Base-by-base conservation (phyloP, 2,329 filamentous ascomycete species). In the Juglanconis oblonga region DNA sequence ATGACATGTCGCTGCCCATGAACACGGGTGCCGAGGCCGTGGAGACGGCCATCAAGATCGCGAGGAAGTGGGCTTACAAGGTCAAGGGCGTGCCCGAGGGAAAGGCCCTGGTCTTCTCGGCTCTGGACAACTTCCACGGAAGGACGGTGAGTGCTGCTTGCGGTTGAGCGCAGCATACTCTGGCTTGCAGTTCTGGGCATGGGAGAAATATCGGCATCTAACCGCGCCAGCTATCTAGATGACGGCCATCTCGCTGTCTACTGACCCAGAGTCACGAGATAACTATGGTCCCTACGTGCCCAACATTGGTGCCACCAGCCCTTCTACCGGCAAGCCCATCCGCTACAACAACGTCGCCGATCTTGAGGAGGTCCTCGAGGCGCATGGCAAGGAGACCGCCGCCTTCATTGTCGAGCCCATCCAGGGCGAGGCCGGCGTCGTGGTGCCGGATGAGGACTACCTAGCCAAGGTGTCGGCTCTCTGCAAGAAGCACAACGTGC, bases 1-100 rank as follows among this genome's bases (percentile, higher is more conserved):
- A 96, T 73, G 94, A 98, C 76, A 97, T 97, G 94, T 92, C 97
- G 38, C 78, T 98, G 74, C 94, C 94, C 66, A 97, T 98, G 93
- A 97, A 97, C 81, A 98, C 94, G 2, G 94, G 94, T 61, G 94
- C 94, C 29, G 94, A 98, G 78, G 94, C 94, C 8, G 92, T 97
- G 40, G 94, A 98, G 82, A 97, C 94, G 0, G 93, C 90, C 11
- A 87, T 98, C 78, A 98, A 98, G 83, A 87, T 98, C 76, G 94
- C 94, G 61, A 85, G 94, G 66, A 98, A 98, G 78, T 98, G 94
- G 94, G 93, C 92, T 5, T 97, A 97, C 83, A 97, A 97, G 79
- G 87, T 91, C 73, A 97, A 98, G 83, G 87, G 88, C 29, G 94
- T 98, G 64, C 87, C 91, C 5, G 81, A 91, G 73, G 88, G 89